Evolutionary conservation across 2,329 filamentous ascomycete species (phyloP).

Genomic region (Penicillium sclerotigenum): DNA sequence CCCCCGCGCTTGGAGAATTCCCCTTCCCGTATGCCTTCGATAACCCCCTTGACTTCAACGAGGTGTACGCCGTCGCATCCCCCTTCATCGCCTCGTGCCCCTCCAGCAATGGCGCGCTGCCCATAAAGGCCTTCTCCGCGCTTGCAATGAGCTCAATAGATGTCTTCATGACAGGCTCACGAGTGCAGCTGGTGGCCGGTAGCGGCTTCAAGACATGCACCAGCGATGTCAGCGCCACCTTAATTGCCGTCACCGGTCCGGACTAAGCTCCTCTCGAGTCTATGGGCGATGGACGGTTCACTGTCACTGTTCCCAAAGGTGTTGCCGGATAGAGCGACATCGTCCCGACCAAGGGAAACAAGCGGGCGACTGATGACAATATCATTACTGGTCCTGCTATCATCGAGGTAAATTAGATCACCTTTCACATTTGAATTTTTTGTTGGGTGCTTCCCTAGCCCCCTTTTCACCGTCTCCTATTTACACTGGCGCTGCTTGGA

Average conservation of each 20-base stretch:
- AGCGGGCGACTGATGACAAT: conserved; percentile 26
- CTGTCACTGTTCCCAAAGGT: conserved; percentile 23
- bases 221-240: conserved; percentile 17
- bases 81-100: conserved; percentile 61
- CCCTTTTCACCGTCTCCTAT: neutral
- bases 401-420: conserved; percentile 27
- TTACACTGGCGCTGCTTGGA: neutral
- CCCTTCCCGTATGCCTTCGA: conserved; percentile 62
- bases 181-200: conserved; percentile 25
- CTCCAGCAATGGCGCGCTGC: conserved; percentile 52
- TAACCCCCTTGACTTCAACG: conserved; percentile 55
- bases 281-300: conserved; percentile 15
- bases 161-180: conserved; percentile 16
- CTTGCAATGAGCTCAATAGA: conserved; percentile 32
- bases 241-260: conserved; percentile 25
- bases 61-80: conserved; percentile 63
- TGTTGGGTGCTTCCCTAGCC: neutral
- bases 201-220: conserved; percentile 23
- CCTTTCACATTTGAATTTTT: neutral
- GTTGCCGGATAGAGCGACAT: conserved; percentile 31
- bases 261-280: conserved; percentile 14
- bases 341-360: conserved; percentile 27
- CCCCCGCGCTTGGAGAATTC: conserved; percentile 45
- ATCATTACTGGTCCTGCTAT: conserved; percentile 34
- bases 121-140: conserved; percentile 59